A percentile compares a stretch with the other conserved stretches of the same genome.
phyloP scores from a whole-genome alignment of 371 early-diverging fungal species.

The Mucor plumbeus region DNA sequence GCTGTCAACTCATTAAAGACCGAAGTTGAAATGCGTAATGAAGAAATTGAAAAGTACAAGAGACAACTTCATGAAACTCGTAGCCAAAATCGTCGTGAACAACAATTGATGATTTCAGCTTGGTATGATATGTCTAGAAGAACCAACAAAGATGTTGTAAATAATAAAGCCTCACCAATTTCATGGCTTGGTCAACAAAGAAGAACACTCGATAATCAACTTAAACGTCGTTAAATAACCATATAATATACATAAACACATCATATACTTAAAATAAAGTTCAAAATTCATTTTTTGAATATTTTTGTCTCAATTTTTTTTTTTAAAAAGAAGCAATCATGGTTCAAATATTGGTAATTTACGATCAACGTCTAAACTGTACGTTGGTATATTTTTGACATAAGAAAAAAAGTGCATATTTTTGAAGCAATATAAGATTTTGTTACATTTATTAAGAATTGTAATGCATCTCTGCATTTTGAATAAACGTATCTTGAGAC shows the following conservation, averaged over 20 bases:
- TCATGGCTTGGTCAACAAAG: slow-evolving; percentile 82
- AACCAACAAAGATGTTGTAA: slow-evolving; percentile 51
- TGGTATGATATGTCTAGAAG: slow-evolving; percentile 72
- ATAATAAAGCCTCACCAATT: slow-evolving; percentile 55
- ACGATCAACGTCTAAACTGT: too few relatives aligned
- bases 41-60: slow-evolving; percentile 71
- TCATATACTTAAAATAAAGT: background rate
- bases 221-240: slow-evolving; percentile 53
- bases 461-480: too few relatives aligned
- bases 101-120: slow-evolving; percentile 74
- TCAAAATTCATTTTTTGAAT: background rate
- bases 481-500: too few relatives aligned
- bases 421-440: too few relatives aligned
- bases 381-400: too few relatives aligned
- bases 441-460: too few relatives aligned
- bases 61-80: slow-evolving; percentile 67
- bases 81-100: slow-evolving; percentile 68
- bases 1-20: slow-evolving; percentile 73
- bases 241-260: background rate
- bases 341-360: too few relatives aligned
- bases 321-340: too few relatives aligned
- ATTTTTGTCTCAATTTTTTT: too few relatives aligned
- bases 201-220: slow-evolving; percentile 59
- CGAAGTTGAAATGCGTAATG: slow-evolving; percentile 62
- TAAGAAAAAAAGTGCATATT: too few relatives aligned